Percentiles rank a stretch among this genome's conserved stretches.
phyloP scores from a whole-genome alignment of 805 yeast genomes.

The Candida sphagnicola region DNA sequence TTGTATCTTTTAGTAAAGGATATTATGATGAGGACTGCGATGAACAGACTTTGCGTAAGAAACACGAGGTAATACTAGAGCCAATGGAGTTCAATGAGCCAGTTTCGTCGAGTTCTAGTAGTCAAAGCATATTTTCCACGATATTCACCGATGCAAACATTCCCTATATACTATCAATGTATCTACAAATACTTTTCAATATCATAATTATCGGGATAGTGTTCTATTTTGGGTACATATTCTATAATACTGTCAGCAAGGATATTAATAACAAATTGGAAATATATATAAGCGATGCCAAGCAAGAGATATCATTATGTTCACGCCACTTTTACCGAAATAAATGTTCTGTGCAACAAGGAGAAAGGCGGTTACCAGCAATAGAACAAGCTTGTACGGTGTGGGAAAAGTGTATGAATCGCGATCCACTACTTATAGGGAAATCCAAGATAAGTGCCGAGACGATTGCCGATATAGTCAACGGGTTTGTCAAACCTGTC shows the following conservation, averaged over 20 bases:
- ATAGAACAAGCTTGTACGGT: conserved; percentile 62
- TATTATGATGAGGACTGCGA: conserved; percentile 13
- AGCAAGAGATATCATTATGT: conserved; percentile 66
- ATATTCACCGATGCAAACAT: conserved; percentile 36
- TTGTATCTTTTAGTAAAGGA: conserved; percentile 13
- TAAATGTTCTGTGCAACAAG: conserved; percentile 56
- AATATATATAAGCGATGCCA: conserved; percentile 53
- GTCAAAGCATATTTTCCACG: background rate
- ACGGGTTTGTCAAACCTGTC: conserved; percentile 69
- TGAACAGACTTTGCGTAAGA: conserved; percentile 4
- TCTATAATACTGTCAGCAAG: conserved; percentile 50
- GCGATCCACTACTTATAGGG: conserved; percentile 67
- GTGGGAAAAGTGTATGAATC: conserved; percentile 81
- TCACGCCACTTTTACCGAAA: conserved; percentile 65
- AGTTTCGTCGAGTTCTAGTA: background rate
- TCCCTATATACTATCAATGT: conserved; percentile 58
- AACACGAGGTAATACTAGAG: conserved; percentile 3
- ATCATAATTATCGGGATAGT: conserved; percentile 46
- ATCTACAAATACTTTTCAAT: conserved; percentile 62
- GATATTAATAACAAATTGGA: conserved; percentile 75
- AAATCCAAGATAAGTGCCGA: conserved; percentile 74
- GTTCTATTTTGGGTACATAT: conserved; percentile 47
- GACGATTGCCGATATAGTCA: conserved; percentile 76
- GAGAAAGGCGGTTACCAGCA: conserved; percentile 60
- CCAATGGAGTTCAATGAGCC: background rate